Conservation (phyloP, 139 green algal species). For the Chlamydomonas urium region DNA sequence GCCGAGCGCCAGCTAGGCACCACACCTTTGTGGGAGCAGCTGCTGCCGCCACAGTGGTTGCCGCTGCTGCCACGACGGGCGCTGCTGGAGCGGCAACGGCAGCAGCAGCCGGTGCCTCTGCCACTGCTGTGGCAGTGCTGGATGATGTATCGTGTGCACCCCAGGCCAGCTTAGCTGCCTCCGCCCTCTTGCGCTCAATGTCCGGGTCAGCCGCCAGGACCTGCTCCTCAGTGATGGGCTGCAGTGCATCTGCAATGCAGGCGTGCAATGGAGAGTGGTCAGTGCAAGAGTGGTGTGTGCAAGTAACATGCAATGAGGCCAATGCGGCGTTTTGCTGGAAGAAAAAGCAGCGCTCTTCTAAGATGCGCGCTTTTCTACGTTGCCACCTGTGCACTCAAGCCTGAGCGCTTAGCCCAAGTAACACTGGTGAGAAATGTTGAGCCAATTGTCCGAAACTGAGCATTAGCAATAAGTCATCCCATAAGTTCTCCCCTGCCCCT, state of each 20-base stretch:
- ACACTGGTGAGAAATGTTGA: no score
- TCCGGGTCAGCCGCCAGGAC: conserved; percentile 52
- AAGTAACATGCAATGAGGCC: no score
- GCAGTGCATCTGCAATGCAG: no score
- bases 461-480: no score
- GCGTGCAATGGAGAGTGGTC: neutral
- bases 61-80: neutral
- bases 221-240: neutral
- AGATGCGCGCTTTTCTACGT: no score
- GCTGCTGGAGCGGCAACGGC: conserved; percentile 19
- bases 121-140: neutral
- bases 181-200: conserved; percentile 74
- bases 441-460: no score
- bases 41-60: neutral
- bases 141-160: conserved; percentile 21
- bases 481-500: no score
- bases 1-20: neutral
- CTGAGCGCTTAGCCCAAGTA: no score
- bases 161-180: conserved; percentile 76
- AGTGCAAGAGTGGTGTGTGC: neutral
- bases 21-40: no score
- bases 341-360: no score
- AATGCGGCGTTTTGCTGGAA: no score
- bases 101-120: neutral
- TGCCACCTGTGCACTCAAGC: no score